phyloP scores from a whole-genome alignment of 305 asterid species.

The Fraxinus latifolia region DNA sequence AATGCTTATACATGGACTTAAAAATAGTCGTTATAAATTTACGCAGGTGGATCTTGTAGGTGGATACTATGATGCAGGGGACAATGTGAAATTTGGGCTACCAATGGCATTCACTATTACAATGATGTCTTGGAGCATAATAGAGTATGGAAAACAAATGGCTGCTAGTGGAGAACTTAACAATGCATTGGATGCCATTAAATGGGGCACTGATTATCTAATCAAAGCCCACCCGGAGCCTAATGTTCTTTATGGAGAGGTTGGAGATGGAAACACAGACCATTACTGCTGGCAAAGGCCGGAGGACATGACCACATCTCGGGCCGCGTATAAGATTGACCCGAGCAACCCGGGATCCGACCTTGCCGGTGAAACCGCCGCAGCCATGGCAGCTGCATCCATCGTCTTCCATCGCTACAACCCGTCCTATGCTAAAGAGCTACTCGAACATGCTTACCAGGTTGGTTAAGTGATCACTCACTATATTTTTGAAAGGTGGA shows the following conservation, averaged over 20 bases:
- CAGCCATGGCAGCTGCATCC: slow-evolving; percentile 98
- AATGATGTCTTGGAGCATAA: slow-evolving; percentile 93
- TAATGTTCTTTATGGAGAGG: slow-evolving; percentile 91
- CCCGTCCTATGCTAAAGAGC: slow-evolving; percentile 63
- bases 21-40: neutral
- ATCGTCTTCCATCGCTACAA: slow-evolving; percentile 78
- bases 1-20: neutral
- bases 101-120: slow-evolving; percentile 97
- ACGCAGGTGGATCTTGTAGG: slow-evolving; percentile 90
- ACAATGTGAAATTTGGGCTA: slow-evolving; percentile 90
- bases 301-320: slow-evolving; percentile 94
- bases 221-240: slow-evolving; percentile 94
- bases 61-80: slow-evolving; percentile 99
- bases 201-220: slow-evolving; percentile 98
- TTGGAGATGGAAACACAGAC: slow-evolving; percentile 97
- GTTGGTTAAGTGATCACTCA: slow-evolving; percentile 28
- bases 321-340: slow-evolving; percentile 82
- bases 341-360: slow-evolving; percentile 89
- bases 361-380: slow-evolving; percentile 97
- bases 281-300: slow-evolving; percentile 99
- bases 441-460: slow-evolving; percentile 79
- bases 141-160: slow-evolving; percentile 84
- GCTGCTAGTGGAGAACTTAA: slow-evolving; percentile 68
- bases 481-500: neutral
- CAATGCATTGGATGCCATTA: slow-evolving; percentile 80